phyloP scores from a whole-genome alignment of 805 yeast species.

The Candida xyloterini region DNA sequence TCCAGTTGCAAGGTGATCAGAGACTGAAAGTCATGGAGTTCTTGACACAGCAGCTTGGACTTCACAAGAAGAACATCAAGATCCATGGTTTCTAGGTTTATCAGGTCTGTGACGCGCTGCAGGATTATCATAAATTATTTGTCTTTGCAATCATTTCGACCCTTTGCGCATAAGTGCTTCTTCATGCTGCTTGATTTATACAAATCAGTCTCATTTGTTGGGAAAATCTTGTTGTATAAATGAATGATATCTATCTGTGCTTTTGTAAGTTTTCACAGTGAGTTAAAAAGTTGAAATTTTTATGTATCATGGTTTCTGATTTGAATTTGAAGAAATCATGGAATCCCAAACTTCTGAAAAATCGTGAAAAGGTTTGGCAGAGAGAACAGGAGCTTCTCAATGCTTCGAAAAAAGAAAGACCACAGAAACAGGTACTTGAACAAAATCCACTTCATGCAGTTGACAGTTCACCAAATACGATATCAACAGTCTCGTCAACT shows the following conservation, averaged over 20 bases:
- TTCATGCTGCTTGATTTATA: too few species aligned
- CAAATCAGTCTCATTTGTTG: too few species aligned
- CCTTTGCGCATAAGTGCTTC: too few species aligned
- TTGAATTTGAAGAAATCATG: slow-evolving; percentile 90
- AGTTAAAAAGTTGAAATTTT: background rate
- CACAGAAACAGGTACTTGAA: too few species aligned
- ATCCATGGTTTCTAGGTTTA: slow-evolving; percentile 86
- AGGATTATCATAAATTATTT: too few species aligned
- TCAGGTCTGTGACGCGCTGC: too few species aligned
- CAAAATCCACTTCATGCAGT: background rate
- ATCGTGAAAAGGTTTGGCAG: slow-evolving; percentile 82
- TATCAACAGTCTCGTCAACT: too few species aligned
- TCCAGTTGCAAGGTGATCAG: slow-evolving; percentile 98
- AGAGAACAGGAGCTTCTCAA: slow-evolving; percentile 72
- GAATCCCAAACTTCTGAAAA: slow-evolving; percentile 87
- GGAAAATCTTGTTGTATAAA: too few species aligned
- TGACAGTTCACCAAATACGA: too few species aligned
- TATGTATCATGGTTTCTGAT: slow-evolving; percentile 57
- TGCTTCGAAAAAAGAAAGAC: slow-evolving; percentile 42
- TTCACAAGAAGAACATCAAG: slow-evolving; percentile 95
- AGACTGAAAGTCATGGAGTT: slow-evolving; percentile 95
- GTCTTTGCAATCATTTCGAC: too few species aligned
- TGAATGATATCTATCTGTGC: too few species aligned
- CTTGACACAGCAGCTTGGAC: slow-evolving; percentile 77
- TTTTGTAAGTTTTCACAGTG: too few species aligned